A percentile compares a stretch with the other conserved stretches of the same genome.
Evolutionary conservation across 2,329 filamentous ascomycete species (phyloP).

Genomic region (Calonectria pseudoreteaudii): DNA sequence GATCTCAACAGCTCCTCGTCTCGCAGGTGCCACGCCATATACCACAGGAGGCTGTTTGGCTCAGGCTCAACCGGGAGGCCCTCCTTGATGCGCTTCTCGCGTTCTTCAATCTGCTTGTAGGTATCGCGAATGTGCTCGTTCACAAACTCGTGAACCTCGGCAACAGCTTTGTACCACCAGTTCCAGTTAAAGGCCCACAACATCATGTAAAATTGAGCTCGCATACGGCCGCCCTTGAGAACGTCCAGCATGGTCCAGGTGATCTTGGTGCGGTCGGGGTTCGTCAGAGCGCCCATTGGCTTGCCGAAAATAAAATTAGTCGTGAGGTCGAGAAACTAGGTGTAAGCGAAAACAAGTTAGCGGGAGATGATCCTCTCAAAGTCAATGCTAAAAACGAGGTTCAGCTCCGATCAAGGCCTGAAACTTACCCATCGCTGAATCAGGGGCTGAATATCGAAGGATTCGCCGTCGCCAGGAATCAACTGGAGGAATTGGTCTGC

Average conservation of each 20-base stretch:
- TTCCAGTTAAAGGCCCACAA: constrained; percentile 35
- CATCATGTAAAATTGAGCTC: constrained; percentile 28
- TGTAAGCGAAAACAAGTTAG: background rate
- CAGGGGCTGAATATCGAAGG: constrained; percentile 31
- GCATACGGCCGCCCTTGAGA: constrained; percentile 27
- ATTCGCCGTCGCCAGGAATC: constrained; percentile 30
- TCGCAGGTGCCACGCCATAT: constrained; percentile 28
- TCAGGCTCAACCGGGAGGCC: constrained; percentile 26
- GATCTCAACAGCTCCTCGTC: constrained; percentile 25
- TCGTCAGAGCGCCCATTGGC: constrained; percentile 26
- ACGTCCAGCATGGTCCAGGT: constrained; percentile 33
- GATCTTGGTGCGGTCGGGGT: constrained; percentile 27
- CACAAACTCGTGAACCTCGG: constrained; percentile 29
- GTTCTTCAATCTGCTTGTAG: constrained; percentile 27
- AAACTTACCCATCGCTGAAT: constrained; percentile 30
- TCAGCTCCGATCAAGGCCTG: background rate
- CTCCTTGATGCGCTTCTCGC: constrained; percentile 26
- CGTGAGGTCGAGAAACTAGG: constrained; percentile 33
- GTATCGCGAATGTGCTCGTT: constrained; percentile 29
- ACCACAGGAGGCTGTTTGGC: constrained; percentile 28
- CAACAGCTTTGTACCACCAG: constrained; percentile 32
- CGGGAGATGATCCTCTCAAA: background rate
- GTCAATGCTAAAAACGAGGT: background rate
- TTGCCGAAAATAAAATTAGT: constrained; percentile 33
- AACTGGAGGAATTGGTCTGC: constrained; percentile 24